A percentile compares a stretch with the other conserved stretches of the same genome.
phyloP scores from a whole-genome alignment of 2,329 filamentous ascomycete genomes.

The Cytospora chrysosperma region DNA sequence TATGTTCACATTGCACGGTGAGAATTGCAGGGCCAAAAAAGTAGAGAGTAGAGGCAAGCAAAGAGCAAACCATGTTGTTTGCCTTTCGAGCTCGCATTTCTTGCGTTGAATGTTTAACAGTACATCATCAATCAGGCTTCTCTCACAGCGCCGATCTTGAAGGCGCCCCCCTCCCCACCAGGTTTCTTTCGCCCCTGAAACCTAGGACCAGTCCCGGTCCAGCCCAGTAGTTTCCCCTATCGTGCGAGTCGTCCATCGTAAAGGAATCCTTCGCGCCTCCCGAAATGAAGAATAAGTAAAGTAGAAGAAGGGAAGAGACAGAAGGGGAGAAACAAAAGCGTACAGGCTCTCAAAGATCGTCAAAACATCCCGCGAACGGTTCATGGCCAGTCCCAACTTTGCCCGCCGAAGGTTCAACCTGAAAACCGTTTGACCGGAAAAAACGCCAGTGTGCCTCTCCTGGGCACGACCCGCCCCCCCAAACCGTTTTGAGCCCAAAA shows the following conservation, averaged over 20 bases:
- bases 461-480: background rate
- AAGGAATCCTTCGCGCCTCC: background rate
- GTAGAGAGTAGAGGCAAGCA: background rate
- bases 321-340: background rate
- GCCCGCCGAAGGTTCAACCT: constrained; percentile 10
- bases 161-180: background rate
- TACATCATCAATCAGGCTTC: background rate
- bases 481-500: constrained; percentile 19
- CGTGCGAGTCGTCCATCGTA: constrained; percentile 12
- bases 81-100: background rate
- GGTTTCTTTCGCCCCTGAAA: background rate
- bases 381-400: constrained; percentile 1
- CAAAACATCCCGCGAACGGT: constrained; percentile 17
- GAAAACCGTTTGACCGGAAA: constrained; percentile 7
- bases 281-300: background rate
- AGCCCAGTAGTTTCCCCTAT: background rate
- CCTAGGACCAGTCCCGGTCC: constrained; percentile 2
- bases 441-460: constrained; percentile 20
- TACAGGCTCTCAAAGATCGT: constrained; percentile 19
- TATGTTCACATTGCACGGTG: background rate
- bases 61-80: background rate
- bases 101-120: background rate
- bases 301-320: background rate
- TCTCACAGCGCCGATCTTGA: background rate
- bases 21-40: background rate